A percentile compares a stretch with the other conserved stretches of the same genome.
Evolutionary conservation across 441 rosid genomes (phyloP).

Genomic region (Isatis lusitanica): DNA sequence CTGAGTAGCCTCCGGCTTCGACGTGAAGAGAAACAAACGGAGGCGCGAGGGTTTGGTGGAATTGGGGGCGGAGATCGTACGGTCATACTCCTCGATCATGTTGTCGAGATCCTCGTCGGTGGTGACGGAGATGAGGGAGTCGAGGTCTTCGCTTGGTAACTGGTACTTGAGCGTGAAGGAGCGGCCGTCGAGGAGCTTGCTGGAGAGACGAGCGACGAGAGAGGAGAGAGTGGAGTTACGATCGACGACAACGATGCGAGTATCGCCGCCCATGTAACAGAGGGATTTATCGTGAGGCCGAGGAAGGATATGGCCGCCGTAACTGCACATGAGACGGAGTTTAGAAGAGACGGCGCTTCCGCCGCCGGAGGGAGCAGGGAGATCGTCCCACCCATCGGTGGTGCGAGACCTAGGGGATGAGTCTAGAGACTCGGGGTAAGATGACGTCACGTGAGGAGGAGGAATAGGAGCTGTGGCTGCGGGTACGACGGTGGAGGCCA

Average conservation of each 20-base stretch:
- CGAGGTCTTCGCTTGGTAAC: slow-evolving; percentile 91
- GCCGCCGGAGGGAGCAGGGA: slow-evolving; percentile 36
- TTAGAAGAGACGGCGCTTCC: slow-evolving; percentile 51
- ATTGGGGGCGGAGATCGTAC: slow-evolving; percentile 42
- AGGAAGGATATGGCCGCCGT: slow-evolving; percentile 92
- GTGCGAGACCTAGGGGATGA: slow-evolving; percentile 87
- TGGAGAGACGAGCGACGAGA: slow-evolving; percentile 62
- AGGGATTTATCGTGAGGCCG: slow-evolving; percentile 92
- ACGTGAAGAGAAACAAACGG: slow-evolving; percentile 72
- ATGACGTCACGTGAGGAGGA: slow-evolving; percentile 12
- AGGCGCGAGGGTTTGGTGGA: slow-evolving; percentile 57
- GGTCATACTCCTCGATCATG: slow-evolving; percentile 95
- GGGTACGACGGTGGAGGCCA: slow-evolving; percentile 26
- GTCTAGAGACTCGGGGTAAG: slow-evolving; percentile 64
- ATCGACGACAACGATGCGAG: slow-evolving; percentile 85
- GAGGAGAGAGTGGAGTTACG: slow-evolving; percentile 60
- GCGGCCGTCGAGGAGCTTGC: slow-evolving; percentile 57
- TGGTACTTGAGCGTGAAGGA: slow-evolving; percentile 85
- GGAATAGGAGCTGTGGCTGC: slow-evolving; percentile 30
- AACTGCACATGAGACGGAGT: slow-evolving; percentile 96
- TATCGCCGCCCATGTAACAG: slow-evolving; percentile 92
- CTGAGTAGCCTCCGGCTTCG: slow-evolving; percentile 70
- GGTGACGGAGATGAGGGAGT: slow-evolving; percentile 84
- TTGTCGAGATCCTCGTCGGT: slow-evolving; percentile 94
- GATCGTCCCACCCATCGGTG: slow-evolving; percentile 75